Percentiles rank a stretch among this genome's conserved stretches.
phyloP scores from a whole-genome alignment of 495 filamentous ascomycete species.

The Hyaloscypha variabilis region DNA sequence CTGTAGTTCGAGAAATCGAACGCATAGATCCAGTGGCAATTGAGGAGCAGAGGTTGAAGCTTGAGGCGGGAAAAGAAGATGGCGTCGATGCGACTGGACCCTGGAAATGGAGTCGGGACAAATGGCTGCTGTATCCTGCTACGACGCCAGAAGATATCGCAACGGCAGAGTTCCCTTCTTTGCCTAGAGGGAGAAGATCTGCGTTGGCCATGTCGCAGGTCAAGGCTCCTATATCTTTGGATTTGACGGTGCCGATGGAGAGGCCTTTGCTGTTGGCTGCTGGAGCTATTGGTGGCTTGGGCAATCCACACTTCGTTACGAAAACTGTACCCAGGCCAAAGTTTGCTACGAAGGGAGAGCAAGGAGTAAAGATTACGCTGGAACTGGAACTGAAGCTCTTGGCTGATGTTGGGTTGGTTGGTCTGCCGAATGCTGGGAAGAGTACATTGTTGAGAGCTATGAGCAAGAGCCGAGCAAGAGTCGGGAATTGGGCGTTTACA shows the following conservation, averaged over 20 bases:
- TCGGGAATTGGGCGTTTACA: conserved; percentile 96
- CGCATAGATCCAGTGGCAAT: conserved; percentile 77
- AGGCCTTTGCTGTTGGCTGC: conserved; percentile 87
- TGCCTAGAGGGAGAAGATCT: conserved; percentile 57
- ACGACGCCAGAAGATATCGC: conserved; percentile 67
- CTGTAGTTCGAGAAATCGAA: conserved; percentile 80
- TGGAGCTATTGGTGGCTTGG: conserved; percentile 85
- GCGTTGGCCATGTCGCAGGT: conserved; percentile 65
- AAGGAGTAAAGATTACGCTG: conserved; percentile 73
- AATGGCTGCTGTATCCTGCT: conserved; percentile 85
- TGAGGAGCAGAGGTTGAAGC: conserved; percentile 47
- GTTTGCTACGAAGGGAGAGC: conserved; percentile 85
- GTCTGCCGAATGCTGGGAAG: conserved; percentile 95
- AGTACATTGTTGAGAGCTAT: conserved; percentile 88
- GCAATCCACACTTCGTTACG: conserved; percentile 89
- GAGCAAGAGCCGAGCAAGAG: conserved; percentile 80
- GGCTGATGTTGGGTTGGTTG: conserved; percentile 92
- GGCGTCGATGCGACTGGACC: conserved; percentile 20
- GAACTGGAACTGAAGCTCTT: conserved; percentile 94
- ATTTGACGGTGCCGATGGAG: conserved; percentile 79
- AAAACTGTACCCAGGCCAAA: conserved; percentile 70
- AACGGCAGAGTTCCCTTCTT: conserved; percentile 59
- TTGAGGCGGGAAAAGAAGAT: conserved; percentile 41
- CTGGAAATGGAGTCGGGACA: conserved; percentile 52
- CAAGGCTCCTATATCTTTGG: conserved; percentile 71